Evolutionary conservation across 2,329 filamentous ascomycete genomes (phyloP), one percentile per base, ranked within the genome.

Genomic region (Camillea tinctor): DNA sequence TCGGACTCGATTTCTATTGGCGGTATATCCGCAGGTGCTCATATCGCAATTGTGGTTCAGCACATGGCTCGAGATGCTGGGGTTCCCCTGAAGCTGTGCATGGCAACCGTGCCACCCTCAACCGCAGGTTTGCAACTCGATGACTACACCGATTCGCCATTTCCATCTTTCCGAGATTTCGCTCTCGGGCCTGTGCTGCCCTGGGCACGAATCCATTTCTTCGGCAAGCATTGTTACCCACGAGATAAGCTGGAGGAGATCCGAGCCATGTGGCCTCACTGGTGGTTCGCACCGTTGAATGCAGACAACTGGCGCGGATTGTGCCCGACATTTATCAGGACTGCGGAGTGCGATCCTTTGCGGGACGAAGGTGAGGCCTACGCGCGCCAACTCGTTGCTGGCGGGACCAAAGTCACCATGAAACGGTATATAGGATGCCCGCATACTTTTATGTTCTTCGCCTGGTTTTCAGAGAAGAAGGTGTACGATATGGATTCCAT

Each of bases 281-380:
- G 74, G 74, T 76, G 72, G 73, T 59, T 74, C 21, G 60, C 66
- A 2, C 74, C 74, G 7, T 60, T 76, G n/a, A 63, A 66, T 3
- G 70, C 73, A 1, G 60, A 66, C 2, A 69, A 75, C 62, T 75
- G 70, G 69, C 63, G 30, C 53, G 72, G 68, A 7, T 63, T 74
- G 13, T 75, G 69, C 55, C 72, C 75, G 30, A 73, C 72, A 2
- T 74, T 72, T 21, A 68, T 75, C 50, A 64, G 72, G 40, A 77
- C 72, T 1, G 75, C 54, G 5, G 73, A 73, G 66, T 71, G 58
- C 36, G 80, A 81, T 62, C 77, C 79, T 1, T 64, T 82, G 56
- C 72, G 80, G 2, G 80, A 82, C 64, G 80, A 82, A 64, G 80
- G 79, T 1, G 80, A 82, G 68, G 75, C 75, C 0, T 82, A 82